Evolutionary conservation across 441 rosid genomes (phyloP), one percentile per base, ranked within the genome.

Genomic region (Populus tomentosa): DNA sequence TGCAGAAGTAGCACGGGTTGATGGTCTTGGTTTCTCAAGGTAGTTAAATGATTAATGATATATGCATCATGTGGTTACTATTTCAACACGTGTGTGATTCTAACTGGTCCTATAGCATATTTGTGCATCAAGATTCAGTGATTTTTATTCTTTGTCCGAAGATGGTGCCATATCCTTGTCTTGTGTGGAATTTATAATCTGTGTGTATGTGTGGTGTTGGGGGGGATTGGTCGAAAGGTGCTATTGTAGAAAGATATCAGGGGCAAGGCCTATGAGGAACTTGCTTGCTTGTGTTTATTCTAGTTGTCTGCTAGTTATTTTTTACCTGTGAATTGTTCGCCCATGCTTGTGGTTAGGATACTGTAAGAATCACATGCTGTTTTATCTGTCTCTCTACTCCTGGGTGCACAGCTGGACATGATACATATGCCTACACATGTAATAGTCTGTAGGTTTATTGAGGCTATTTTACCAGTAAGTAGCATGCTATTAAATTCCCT

Each of bases 1-100:
- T 79, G 90, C 97, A 53, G 98, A 94, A 78, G 97, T 95, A 26
- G 92, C 97, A 28, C 88, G 85, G 82, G 97, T 95, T 50, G 85
- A 92, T 69, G 99, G 98, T 72, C 85, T 95, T 80, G 99, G 99
- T 77, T 94, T 88, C 80, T 81, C 99, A 72, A 95, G 86, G 99
- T 95, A 88, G 36, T 67, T 83, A 46, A 23, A 61, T 56, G 18
- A n/a, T 14, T 21, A 64, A 21, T 6, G 13, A 64, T 64, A 64
- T 4, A 30, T 3, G 16, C 30, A 64, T n/a, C 67, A 46, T 46
- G 6, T 64, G 0, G 2, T 21, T 64, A 7, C 67, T 24, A 64
- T 10, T 10, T 64, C 6, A 64, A 24, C 67, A 11, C 1, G 26
- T 18, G 21, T 7, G 32, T 28, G 66, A 21, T 62, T 62, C 13